These are phyloP conservation scores for Pisolithus microcarpus DNA, from an alignment of 768 basidiomycete species.

Conservation along the genomic window DNA sequence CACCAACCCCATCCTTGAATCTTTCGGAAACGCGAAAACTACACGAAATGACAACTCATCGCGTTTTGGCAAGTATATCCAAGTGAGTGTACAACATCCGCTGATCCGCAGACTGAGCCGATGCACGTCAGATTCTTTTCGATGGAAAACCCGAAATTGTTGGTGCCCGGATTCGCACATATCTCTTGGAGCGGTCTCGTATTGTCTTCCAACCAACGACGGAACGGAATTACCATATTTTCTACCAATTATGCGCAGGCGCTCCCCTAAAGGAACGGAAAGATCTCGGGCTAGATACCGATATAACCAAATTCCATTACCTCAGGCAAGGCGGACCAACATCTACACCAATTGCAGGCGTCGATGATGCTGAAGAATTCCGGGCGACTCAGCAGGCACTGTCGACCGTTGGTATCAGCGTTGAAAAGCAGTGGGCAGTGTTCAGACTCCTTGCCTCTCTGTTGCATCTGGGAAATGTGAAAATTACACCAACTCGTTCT, in stretches of 20 bases:
- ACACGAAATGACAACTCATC: conserved; percentile 99
- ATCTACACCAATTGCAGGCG: conserved; percentile 81
- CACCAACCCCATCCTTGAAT: conserved; percentile 98
- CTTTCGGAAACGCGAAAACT: conserved; percentile 99
- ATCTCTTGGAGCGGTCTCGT: conserved; percentile 93
- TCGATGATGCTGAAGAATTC: conserved; percentile 97
- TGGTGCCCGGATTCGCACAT: conserved; percentile 97
- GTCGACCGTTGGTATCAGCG: conserved; percentile 94
- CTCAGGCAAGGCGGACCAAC: conserved; percentile 88
- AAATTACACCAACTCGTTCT: conserved; percentile 70
- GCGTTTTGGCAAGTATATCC: conserved; percentile 98
- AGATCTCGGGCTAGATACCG: conserved; percentile 83
- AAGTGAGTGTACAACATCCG: conserved; percentile 37
- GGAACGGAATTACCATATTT: conserved; percentile 99
- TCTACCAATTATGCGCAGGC: conserved; percentile 98
- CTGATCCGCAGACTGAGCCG: conserved; percentile 5
- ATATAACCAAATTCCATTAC: conserved; percentile 84
- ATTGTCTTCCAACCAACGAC: conserved; percentile 96
- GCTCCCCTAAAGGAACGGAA: conserved; percentile 93
- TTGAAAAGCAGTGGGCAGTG: conserved; percentile 97
- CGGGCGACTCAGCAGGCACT: conserved; percentile 88
- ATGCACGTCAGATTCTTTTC: conserved; percentile 73
- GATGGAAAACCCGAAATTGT: conserved; percentile 95
- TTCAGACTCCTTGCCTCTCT: conserved; percentile 90
- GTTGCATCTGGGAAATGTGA: conserved; percentile 97